Percentiles rank a stretch among this genome's conserved stretches.
Evolutionary conservation across 805 yeast species (phyloP).

Genomic region (Pichia kluyveri): DNA sequence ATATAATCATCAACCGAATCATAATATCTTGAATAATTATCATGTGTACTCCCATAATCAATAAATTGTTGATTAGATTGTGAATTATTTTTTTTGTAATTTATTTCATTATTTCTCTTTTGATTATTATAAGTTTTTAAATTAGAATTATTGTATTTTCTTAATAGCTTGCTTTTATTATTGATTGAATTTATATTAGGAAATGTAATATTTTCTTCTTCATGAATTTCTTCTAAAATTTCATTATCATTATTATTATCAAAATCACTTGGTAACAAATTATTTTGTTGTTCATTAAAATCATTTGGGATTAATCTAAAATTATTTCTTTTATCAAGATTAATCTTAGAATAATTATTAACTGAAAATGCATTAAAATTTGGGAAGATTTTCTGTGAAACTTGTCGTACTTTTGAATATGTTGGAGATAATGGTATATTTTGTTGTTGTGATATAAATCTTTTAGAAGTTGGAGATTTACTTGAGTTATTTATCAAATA

Average conservation of each 20-base stretch:
- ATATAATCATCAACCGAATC: conserved; percentile 9
- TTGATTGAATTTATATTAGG: conserved; percentile 19
- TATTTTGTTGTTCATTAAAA: not conserved
- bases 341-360: not conserved
- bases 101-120: not conserved
- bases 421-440: conserved; percentile 7
- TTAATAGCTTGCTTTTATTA: conserved; percentile 1
- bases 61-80: not conserved
- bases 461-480: conserved; percentile 5
- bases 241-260: conserved; percentile 6
- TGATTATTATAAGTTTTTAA: not conserved
- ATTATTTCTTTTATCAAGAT: not conserved
- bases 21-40: not conserved
- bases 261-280: not conserved
- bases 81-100: not conserved
- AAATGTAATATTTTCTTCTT: conserved; percentile 8
- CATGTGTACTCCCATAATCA: conserved; percentile 2
- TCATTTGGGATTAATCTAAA: not conserved
- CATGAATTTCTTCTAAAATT: conserved; percentile 2
- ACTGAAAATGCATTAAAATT: conserved; percentile 3
- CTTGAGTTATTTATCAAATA: not conserved
- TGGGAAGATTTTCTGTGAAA: conserved; percentile 19
- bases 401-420: conserved; percentile 22
- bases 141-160: not conserved
- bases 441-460: not conserved